Conservation (phyloP, 2,329 filamentous ascomycete genomes). For the Corynespora cassiicola region DNA sequence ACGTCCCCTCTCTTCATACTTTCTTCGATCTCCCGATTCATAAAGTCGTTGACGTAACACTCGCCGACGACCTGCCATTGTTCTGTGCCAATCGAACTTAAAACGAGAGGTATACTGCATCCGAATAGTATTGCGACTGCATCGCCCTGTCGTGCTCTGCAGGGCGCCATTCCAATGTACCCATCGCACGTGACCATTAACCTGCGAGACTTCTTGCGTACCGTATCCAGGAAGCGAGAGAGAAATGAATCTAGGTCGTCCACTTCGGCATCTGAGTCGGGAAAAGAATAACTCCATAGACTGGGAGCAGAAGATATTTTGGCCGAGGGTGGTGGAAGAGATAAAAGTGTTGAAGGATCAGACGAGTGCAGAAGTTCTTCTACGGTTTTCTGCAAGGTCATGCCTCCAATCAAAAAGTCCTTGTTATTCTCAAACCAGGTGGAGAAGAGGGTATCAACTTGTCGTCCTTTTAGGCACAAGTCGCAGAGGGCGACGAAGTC, state of each 20-base stretch:
- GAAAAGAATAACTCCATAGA: no score
- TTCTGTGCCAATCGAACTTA: conserved; percentile 23
- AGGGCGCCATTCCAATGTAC: conserved; percentile 35
- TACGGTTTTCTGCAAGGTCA: conserved; percentile 23
- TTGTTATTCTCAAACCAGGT: conserved; percentile 35
- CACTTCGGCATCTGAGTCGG: conserved; percentile 1
- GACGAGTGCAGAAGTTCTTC: conserved; percentile 6
- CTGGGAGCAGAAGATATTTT: conserved; percentile 11
- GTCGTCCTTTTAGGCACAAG: conserved; percentile 21
- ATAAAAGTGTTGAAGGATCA: conserved; percentile 6
- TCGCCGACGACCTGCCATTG: conserved; percentile 37
- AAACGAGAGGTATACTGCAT: conserved; percentile 44
- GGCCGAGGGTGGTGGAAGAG: conserved; percentile 21
- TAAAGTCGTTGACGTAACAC: conserved; percentile 32
- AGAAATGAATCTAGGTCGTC: conserved; percentile 31
- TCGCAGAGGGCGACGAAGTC: conserved; percentile 36
- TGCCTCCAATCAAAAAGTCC: conserved; percentile 18
- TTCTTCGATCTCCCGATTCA: conserved; percentile 32
- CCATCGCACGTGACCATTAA: conserved; percentile 33
- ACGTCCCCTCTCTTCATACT: conserved; percentile 19
- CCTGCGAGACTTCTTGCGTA: conserved; percentile 35
- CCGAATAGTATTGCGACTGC: conserved; percentile 39
- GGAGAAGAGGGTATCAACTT: conserved; percentile 31
- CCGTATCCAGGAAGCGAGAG: conserved; percentile 35
- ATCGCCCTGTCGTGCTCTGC: conserved; percentile 34